Conservation (phyloP, 2,329 filamentous ascomycete species). For the Aspergillus japonicus region DNA sequence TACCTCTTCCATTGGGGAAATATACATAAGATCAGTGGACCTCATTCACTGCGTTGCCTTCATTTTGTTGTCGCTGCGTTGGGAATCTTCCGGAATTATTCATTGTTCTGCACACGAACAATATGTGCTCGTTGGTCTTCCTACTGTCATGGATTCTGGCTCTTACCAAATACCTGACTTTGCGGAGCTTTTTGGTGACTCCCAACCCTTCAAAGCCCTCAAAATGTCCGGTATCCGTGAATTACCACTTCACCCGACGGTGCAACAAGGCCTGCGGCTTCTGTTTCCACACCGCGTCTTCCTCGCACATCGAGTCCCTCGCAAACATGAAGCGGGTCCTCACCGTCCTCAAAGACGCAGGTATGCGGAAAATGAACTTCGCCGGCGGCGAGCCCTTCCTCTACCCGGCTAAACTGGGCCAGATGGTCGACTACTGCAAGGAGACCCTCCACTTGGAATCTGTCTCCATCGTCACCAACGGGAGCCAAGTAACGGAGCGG, state of each 20-base stretch:
- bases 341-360: constrained; percentile 47
- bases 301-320: constrained; percentile 45
- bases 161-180: too few species aligned
- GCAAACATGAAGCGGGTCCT: constrained; percentile 48
- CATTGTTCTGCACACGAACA: too few species aligned
- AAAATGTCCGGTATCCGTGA: constrained; percentile 40
- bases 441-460: constrained; percentile 50
- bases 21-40: too few species aligned
- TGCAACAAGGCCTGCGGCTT: constrained; percentile 48
- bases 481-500: constrained; percentile 46
- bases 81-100: too few species aligned
- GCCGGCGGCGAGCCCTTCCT: constrained; percentile 58
- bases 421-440: constrained; percentile 39
- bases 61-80: too few species aligned
- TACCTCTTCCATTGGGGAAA: too few species aligned
- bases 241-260: constrained; percentile 39
- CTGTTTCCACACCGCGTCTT: constrained; percentile 58
- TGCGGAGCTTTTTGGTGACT: too few species aligned
- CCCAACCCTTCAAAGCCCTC: too few species aligned
- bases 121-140: too few species aligned
- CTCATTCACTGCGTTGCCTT: too few species aligned
- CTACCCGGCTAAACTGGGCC: constrained; percentile 44
- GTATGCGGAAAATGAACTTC: constrained; percentile 58
- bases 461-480: constrained; percentile 56
- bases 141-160: too few species aligned